Conservation (phyloP, 78 protist genomes). For the Protostelium mycophagum region DNA sequence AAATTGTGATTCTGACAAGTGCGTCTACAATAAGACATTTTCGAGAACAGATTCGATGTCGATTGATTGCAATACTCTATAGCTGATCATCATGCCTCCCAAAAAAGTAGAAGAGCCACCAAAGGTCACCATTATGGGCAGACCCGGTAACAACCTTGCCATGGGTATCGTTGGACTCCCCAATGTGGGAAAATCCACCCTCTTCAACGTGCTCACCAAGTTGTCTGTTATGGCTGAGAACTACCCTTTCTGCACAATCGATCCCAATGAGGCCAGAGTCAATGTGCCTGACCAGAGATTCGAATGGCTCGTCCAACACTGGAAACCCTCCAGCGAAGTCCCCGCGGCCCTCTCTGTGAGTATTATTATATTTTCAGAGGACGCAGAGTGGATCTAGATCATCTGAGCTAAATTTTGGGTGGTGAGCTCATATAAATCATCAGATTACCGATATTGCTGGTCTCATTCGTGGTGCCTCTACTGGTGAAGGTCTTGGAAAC, state of each 20-base stretch:
- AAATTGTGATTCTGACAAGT: too few relatives aligned
- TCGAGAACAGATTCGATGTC: too few relatives aligned
- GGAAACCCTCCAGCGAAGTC: slow-evolving; percentile 81
- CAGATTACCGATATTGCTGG: slow-evolving; percentile 95
- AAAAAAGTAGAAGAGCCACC: neutral
- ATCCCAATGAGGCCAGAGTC: slow-evolving; percentile 71
- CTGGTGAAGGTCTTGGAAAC: slow-evolving; percentile 96
- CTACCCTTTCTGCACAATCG: slow-evolving; percentile 95
- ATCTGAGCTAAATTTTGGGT: too few relatives aligned
- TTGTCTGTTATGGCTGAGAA: slow-evolving; percentile 82
- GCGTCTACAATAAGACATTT: too few relatives aligned
- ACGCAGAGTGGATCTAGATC: too few relatives aligned
- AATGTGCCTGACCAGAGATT: slow-evolving; percentile 93
- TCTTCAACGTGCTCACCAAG: slow-evolving; percentile 86
- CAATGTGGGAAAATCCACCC: slow-evolving; percentile 92
- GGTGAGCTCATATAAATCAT: neutral
- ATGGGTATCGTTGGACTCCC: slow-evolving; percentile 48
- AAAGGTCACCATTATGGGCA: neutral
- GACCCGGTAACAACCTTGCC: neutral
- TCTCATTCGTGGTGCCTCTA: slow-evolving; percentile 92
- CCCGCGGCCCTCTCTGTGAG: slow-evolving; percentile 80
- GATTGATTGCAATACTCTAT: too few relatives aligned
- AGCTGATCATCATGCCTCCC: too few relatives aligned
- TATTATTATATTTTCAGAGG: neutral
- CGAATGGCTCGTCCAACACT: slow-evolving; percentile 72